phyloP scores from a whole-genome alignment of 1,139 yeast genomes.

The Kurtzmaniella quercitrusa region DNA sequence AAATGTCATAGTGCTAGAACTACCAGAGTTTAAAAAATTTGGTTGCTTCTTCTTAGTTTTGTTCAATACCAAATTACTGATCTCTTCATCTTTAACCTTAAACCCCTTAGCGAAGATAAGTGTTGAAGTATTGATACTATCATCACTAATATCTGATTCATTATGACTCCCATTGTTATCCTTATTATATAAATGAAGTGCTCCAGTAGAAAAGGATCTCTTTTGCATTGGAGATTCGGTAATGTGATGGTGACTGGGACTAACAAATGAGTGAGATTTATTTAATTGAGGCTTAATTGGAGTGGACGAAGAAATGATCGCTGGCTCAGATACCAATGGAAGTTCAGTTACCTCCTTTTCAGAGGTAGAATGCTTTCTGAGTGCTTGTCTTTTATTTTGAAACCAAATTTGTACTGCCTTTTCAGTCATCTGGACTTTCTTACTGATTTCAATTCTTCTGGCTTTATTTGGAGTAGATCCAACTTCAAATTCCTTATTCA shows the following conservation, averaged over 20 bases:
- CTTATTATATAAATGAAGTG: slow-evolving; percentile 6
- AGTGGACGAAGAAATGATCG: slow-evolving; percentile 18
- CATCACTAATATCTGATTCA: slow-evolving; percentile 4
- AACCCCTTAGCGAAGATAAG: neutral
- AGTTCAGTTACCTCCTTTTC: slow-evolving; percentile 44
- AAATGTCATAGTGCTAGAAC: slow-evolving; percentile 37
- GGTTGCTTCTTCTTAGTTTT: slow-evolving; percentile 41
- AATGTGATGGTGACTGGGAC: slow-evolving; percentile 14
- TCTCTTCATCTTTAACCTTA: slow-evolving; percentile 2
- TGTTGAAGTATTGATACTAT: slow-evolving; percentile 8
- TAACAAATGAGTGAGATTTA: slow-evolving; percentile 20
- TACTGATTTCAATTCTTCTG: slow-evolving; percentile 72
- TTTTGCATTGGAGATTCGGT: slow-evolving; percentile 19
- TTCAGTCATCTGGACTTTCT: slow-evolving; percentile 84
- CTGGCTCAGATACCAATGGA: slow-evolving; percentile 19
- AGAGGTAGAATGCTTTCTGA: slow-evolving; percentile 47
- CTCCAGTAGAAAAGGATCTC: slow-evolving; percentile 19
- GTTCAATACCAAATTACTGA: slow-evolving; percentile 19
- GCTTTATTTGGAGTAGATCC: slow-evolving; percentile 81
- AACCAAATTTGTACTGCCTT: slow-evolving; percentile 98
- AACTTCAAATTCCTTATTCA: slow-evolving; percentile 70
- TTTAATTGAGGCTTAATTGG: slow-evolving; percentile 24
- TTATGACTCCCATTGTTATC: slow-evolving; percentile 9
- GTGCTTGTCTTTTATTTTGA: slow-evolving; percentile 87
- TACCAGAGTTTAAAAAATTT: slow-evolving; percentile 25